Percentiles rank a stretch among this genome's conserved stretches.
phyloP scores from a whole-genome alignment of 495 filamentous ascomycete species.

The Penicillium ochrochloron region DNA sequence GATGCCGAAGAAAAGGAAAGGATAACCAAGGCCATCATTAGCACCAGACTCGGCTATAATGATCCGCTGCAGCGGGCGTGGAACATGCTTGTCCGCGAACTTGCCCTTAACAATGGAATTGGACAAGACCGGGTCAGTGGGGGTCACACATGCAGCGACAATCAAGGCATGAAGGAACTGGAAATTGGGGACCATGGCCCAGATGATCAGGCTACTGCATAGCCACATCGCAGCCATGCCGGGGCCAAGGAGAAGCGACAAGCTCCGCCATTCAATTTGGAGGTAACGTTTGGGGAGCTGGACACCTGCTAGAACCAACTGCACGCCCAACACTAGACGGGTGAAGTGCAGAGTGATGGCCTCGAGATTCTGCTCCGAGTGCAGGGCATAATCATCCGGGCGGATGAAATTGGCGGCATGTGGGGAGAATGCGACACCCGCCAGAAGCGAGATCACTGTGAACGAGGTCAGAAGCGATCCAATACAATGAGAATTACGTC shows the following conservation, averaged over 20 bases:
- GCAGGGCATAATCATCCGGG: slow-evolving; percentile 76
- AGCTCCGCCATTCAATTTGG: slow-evolving; percentile 75
- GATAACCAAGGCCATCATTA: slow-evolving; percentile 93
- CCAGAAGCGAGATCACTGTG: slow-evolving; percentile 79
- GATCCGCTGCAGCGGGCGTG: slow-evolving; percentile 78
- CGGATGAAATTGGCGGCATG: slow-evolving; percentile 77
- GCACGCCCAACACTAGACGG: slow-evolving; percentile 86
- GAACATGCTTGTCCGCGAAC: slow-evolving; percentile 89
- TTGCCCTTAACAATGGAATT: slow-evolving; percentile 93
- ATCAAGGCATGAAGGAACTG: slow-evolving; percentile 77
- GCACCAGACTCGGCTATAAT: slow-evolving; percentile 90
- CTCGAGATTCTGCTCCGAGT: slow-evolving; percentile 60
- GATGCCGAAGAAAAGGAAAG: slow-evolving; percentile 83
- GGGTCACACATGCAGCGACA: slow-evolving; percentile 83
- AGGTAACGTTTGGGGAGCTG: slow-evolving; percentile 91
- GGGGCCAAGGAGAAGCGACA: slow-evolving; percentile 78
- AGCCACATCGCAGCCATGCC: slow-evolving; percentile 92
- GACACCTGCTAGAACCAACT: slow-evolving; percentile 86
- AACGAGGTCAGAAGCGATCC: slow-evolving; percentile 10
- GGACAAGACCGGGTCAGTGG: slow-evolving; percentile 88
- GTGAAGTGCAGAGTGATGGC: slow-evolving; percentile 80
- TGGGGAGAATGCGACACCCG: slow-evolving; percentile 78
- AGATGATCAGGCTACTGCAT: slow-evolving; percentile 76
- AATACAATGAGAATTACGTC: background rate
- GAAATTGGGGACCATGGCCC: slow-evolving; percentile 75